phyloP scores from a whole-genome alignment of 306 rosid species.

The Bauhinia variegata region DNA sequence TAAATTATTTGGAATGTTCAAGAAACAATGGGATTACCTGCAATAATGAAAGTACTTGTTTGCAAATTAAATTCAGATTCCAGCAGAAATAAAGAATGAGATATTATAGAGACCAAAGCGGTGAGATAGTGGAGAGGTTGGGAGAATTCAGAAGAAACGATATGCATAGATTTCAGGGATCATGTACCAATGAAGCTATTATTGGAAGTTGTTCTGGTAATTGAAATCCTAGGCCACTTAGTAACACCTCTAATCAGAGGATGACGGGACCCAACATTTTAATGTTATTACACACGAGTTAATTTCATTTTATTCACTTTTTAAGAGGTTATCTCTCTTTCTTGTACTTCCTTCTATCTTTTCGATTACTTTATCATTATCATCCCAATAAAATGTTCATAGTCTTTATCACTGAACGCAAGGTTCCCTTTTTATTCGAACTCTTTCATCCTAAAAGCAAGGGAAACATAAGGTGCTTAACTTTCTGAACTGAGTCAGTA shows the following conservation, averaged over 20 bases:
- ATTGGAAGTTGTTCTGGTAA: neutral
- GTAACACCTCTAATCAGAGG: neutral
- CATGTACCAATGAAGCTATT: neutral
- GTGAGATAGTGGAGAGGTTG: neutral
- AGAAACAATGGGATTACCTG: neutral
- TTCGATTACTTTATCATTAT: neutral
- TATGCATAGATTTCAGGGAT: neutral
- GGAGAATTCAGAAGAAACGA: neutral
- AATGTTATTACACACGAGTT: neutral
- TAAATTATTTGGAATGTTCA: neutral
- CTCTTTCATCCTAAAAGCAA: slow-evolving; percentile 14
- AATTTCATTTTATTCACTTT: neutral
- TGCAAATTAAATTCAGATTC: neutral
- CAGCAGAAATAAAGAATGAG: neutral
- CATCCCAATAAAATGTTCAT: neutral
- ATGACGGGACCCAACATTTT: neutral
- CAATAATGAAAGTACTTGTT: no score
- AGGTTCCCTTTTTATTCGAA: neutral
- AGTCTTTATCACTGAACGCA: neutral
- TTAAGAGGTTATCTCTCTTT: neutral
- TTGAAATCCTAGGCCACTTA: neutral
- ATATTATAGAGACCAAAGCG: neutral
- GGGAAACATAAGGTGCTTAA: slow-evolving; percentile 1
- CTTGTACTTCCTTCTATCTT: neutral
- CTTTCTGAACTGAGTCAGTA: slow-evolving; percentile 1